Evolutionary conservation across 208 protist species (phyloP).

Genomic region (Crithidia bombi): DNA sequence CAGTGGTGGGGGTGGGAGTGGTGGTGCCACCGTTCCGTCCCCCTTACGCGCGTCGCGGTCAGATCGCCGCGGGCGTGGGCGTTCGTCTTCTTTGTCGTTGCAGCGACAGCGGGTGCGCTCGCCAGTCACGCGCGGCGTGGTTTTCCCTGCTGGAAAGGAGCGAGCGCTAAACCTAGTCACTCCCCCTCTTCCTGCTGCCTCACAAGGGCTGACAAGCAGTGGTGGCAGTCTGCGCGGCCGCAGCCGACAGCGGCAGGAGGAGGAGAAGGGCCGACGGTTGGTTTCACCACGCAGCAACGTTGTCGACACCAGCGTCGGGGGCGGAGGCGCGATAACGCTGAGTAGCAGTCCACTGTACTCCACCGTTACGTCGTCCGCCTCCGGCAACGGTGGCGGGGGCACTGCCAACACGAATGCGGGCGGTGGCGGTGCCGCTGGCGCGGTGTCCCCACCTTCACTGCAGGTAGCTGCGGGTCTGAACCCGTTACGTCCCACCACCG

Average conservation of each 20-base stretch:
- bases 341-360: slow-evolving; percentile 3
- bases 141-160: neutral
- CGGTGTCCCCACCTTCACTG: neutral
- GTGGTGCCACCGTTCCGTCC: neutral
- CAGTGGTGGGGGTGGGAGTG: neutral
- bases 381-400: too few relatives aligned
- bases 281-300: neutral
- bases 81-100: neutral
- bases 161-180: neutral
- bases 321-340: neutral
- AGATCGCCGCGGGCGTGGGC: neutral
- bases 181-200: neutral
- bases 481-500: neutral
- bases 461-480: neutral
- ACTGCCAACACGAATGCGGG: too few relatives aligned
- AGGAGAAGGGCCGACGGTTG: neutral
- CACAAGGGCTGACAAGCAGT: too few relatives aligned
- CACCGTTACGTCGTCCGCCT: neutral
- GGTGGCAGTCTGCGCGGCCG: neutral
- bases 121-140: neutral
- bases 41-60: too few relatives aligned
- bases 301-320: neutral
- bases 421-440: neutral
- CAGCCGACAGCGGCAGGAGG: neutral
- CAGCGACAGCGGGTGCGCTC: neutral